A percentile compares a stretch with the other conserved stretches of the same genome.
Evolutionary conservation across 176 grass and related monocot species (phyloP).

Genomic region (Carex kokanica): DNA sequence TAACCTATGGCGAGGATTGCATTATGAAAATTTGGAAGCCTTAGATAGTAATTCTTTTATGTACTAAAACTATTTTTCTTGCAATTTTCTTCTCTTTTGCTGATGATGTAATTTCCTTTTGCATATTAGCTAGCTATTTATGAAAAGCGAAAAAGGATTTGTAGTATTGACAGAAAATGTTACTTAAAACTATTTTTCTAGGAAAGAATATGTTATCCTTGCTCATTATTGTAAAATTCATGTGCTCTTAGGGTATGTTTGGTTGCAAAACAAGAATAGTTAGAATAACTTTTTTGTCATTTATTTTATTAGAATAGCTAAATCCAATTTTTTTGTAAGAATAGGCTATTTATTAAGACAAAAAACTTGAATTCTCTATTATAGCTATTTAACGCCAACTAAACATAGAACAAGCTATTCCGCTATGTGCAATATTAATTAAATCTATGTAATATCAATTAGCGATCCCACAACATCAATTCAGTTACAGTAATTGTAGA

Average conservation of each 20-base stretch:
- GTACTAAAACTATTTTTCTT: constrained; percentile 6
- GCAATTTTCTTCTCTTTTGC: constrained; percentile 13
- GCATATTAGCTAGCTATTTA: constrained; percentile 8
- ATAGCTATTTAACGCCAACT: too few relatives aligned
- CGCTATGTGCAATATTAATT: not conserved
- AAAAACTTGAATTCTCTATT: too few relatives aligned
- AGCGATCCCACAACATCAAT: not conserved
- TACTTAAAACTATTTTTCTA: not conserved
- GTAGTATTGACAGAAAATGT: not conserved
- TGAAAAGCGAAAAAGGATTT: not conserved
- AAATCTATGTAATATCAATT: not conserved
- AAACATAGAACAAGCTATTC: too few relatives aligned
- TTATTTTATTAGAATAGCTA: too few relatives aligned
- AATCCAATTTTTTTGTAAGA: too few relatives aligned
- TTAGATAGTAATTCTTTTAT: constrained; percentile 23
- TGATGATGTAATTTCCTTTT: constrained; percentile 21
- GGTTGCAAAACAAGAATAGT: too few relatives aligned
- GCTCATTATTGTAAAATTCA: not conserved
- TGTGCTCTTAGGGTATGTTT: too few relatives aligned
- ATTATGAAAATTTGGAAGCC: constrained; percentile 96
- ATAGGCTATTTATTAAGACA: too few relatives aligned
- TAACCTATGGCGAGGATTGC: constrained; percentile 87
- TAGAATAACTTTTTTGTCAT: too few relatives aligned
- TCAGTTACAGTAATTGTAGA: not conserved
- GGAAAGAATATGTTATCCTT: not conserved